Percentiles rank a stretch among this genome's conserved stretches.
These are phyloP conservation scores for Carallia brachiata DNA, from an alignment of 345 rosid genomes.

Conservation along the genomic window DNA sequence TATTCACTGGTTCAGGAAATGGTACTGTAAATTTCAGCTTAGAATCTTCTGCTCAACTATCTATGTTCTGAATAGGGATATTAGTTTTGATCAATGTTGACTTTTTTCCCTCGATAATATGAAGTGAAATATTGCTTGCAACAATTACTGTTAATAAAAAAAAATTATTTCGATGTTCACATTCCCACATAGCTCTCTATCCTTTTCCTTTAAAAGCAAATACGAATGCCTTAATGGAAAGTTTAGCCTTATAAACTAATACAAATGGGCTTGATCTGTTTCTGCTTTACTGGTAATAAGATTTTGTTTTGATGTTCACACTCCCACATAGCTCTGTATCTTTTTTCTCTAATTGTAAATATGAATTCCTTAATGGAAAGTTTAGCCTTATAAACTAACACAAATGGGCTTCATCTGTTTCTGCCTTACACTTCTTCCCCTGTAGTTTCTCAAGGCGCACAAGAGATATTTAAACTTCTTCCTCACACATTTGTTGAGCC, in stretches of 20 bases:
- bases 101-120: background rate
- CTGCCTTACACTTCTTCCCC: conserved; percentile 71
- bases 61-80: background rate
- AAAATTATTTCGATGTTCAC: background rate
- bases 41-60: background rate
- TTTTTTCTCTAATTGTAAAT: background rate
- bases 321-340: background rate
- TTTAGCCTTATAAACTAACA: background rate
- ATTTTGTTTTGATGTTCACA: background rate
- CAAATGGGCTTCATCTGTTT: conserved; percentile 16
- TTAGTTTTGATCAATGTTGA: background rate
- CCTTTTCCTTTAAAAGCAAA: background rate
- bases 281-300: no score
- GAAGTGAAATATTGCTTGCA: background rate
- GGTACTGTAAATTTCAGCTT: conserved; percentile 38
- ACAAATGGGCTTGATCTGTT: background rate
- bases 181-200: background rate
- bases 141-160: background rate
- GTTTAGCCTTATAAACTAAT: background rate
- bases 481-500: conserved; percentile 85
- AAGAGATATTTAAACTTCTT: conserved; percentile 91
- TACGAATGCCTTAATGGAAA: background rate
- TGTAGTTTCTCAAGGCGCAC: conserved; percentile 82
- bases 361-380: background rate
- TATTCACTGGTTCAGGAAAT: conserved; percentile 75